These are phyloP conservation scores for Apiotrichum laibachii DNA, from an alignment of 1,284 basidiomycete species.

Conservation along the genomic window DNA sequence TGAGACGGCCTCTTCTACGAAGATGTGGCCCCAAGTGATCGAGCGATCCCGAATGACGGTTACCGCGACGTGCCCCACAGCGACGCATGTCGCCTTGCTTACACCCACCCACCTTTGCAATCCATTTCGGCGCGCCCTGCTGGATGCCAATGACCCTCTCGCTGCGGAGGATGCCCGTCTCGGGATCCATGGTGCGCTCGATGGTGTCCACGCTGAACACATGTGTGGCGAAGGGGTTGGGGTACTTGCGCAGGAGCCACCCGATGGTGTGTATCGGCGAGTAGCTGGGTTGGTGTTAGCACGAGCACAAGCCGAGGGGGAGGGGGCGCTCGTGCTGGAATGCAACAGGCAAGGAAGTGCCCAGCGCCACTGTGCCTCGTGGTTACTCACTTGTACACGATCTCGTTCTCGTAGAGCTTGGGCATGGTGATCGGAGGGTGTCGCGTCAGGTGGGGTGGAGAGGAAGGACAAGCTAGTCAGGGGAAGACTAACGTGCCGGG, in stretches of 20 bases:
- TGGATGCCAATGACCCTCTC: conserved; percentile 50
- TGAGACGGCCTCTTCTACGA: too few species aligned
- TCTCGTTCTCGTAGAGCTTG: conserved; percentile 24
- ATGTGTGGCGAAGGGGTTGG: conserved; percentile 87
- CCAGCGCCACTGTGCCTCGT: not conserved
- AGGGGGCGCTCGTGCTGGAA: too few species aligned
- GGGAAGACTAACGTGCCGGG: too few species aligned
- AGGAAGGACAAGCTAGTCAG: not conserved
- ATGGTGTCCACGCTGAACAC: conserved; percentile 87
- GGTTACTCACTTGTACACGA: conserved; percentile 21
- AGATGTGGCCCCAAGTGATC: too few species aligned
- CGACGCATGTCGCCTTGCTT: not conserved
- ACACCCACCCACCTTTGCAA: conserved; percentile 44
- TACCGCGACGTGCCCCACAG: too few species aligned
- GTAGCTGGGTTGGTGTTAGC: conserved; percentile 57
- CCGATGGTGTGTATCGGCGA: conserved; percentile 81
- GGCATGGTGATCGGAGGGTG: conserved; percentile 15
- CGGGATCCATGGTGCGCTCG: conserved; percentile 74
- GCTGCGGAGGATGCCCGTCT: conserved; percentile 81
- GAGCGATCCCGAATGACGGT: too few species aligned
- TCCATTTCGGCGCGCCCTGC: conserved; percentile 52
- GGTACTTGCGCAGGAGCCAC: conserved; percentile 93
- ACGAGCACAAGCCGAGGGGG: too few species aligned
- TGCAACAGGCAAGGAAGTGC: too few species aligned
- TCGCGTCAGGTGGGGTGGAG: not conserved